phyloP scores from a whole-genome alignment of 352 stramenopile genomes.

The Poterioochromonas sp. region DNA sequence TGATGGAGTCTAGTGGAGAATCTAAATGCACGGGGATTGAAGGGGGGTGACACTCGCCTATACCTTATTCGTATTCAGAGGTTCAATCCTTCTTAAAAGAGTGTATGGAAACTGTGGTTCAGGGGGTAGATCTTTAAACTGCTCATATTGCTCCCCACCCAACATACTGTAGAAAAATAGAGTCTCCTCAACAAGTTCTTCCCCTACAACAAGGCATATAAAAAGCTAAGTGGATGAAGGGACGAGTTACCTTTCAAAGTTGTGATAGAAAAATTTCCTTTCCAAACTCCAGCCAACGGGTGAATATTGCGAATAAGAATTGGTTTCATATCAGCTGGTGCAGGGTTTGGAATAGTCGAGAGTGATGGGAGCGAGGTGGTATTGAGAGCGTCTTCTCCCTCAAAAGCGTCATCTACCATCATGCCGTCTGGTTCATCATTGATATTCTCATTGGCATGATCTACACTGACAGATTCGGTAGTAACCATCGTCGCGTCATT shows the following conservation, averaged over 20 bases:
- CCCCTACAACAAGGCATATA: not conserved
- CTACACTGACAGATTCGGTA: not conserved
- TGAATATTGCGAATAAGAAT: not conserved
- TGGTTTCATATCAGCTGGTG: not conserved
- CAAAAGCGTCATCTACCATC: not conserved
- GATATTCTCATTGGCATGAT: not conserved
- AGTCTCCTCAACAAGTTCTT: not conserved
- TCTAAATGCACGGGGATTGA: too few relatives aligned
- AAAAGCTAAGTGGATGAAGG: not conserved
- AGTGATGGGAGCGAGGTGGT: not conserved
- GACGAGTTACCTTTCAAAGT: not conserved
- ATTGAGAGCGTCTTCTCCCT: not conserved
- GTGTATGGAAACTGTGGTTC: not conserved
- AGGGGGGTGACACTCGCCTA: too few relatives aligned
- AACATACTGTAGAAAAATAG: slow-evolving; percentile 5
- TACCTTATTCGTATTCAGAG: too few relatives aligned
- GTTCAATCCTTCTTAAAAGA: not conserved
- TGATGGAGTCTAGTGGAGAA: too few relatives aligned
- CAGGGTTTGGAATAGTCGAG: not conserved
- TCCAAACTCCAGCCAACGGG: not conserved
- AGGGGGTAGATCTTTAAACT: not conserved
- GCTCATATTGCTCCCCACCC: not conserved
- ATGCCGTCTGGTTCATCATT: not conserved
- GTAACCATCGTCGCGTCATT: not conserved
- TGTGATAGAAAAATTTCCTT: not conserved